phyloP scores from a whole-genome alignment of 345 rosid species.

The Lepidium sativum region DNA sequence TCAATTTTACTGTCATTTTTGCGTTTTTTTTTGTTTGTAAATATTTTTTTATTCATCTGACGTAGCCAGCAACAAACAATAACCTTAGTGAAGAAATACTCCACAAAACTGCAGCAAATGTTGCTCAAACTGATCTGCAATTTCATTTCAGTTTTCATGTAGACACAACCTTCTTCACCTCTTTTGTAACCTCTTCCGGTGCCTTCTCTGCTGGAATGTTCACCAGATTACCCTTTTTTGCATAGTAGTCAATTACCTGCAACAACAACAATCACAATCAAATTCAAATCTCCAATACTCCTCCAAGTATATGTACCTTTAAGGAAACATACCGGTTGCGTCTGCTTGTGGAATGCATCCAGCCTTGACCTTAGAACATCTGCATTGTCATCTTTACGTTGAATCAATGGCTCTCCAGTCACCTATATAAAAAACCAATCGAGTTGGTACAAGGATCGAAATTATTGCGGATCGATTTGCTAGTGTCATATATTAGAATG shows the following conservation, averaged over 20 bases:
- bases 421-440: slow-evolving; percentile 36
- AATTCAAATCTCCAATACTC: background rate
- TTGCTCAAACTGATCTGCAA: background rate
- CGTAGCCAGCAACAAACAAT: background rate
- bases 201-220: slow-evolving; percentile 80
- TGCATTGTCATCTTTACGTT: slow-evolving; percentile 85
- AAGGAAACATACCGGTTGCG: slow-evolving; percentile 52
- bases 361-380: slow-evolving; percentile 89
- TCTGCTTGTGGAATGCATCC: slow-evolving; percentile 83
- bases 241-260: slow-evolving; percentile 79
- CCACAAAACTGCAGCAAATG: slow-evolving; percentile 19
- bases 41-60: background rate
- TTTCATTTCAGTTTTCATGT: slow-evolving; percentile 5
- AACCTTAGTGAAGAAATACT: slow-evolving; percentile 12
- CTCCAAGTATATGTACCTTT: background rate
- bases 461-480: background rate
- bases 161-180: slow-evolving; percentile 68
- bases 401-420: slow-evolving; percentile 85
- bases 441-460: background rate
- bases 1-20: background rate
- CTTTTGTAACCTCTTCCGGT: slow-evolving; percentile 60
- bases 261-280: background rate
- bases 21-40: background rate
- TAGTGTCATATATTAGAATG: background rate
- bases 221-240: slow-evolving; percentile 56